A percentile compares a stretch with the other conserved stretches of the same genome.
Conservation (phyloP, 495 filamentous ascomycete genomes). For the Aspergillus diversus region DNA sequence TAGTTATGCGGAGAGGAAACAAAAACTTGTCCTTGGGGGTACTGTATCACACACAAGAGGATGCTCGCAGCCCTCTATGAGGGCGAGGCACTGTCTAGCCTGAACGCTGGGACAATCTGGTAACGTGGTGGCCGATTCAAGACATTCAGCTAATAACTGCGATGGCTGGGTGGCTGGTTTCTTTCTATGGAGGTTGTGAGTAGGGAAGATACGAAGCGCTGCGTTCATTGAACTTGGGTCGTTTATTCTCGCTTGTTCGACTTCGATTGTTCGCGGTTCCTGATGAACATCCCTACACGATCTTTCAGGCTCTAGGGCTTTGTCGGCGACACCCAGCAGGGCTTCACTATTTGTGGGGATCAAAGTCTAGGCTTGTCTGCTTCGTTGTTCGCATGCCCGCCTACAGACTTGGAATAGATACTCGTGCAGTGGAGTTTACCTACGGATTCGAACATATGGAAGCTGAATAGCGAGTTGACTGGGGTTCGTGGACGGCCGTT, state of each 20-base stretch:
- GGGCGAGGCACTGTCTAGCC: conserved; percentile 4
- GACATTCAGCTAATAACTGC: conserved; percentile 35
- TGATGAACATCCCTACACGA: neutral
- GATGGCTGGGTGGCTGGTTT: conserved; percentile 41
- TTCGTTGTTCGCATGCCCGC: conserved; percentile 19
- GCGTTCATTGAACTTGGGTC: conserved; percentile 27
- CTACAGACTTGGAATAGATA: conserved; percentile 13
- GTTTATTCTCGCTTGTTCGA: conserved; percentile 21
- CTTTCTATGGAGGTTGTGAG: conserved; percentile 28
- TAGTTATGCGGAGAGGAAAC: conserved; percentile 67
- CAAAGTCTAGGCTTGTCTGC: conserved; percentile 95
- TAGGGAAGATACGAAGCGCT: conserved; percentile 15
- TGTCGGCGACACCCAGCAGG: conserved; percentile 46
- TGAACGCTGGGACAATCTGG: conserved; percentile 18
- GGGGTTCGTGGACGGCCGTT: conserved; percentile 39
- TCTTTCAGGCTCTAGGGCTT: neutral
- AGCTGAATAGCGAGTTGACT: conserved; percentile 28
- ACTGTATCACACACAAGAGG: conserved; percentile 75
- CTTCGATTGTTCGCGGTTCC: conserved; percentile 15
- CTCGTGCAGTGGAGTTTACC: conserved; percentile 11
- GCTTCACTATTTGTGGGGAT: conserved; percentile 93
- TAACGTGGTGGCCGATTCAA: conserved; percentile 40
- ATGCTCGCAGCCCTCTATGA: conserved; percentile 1
- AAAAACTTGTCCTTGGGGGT: conserved; percentile 85
- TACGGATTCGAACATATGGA: conserved; percentile 33